Evolutionary conservation across 2,329 filamentous ascomycete genomes (phyloP).

Genomic region (Stagonosporopsis rhizophila): DNA sequence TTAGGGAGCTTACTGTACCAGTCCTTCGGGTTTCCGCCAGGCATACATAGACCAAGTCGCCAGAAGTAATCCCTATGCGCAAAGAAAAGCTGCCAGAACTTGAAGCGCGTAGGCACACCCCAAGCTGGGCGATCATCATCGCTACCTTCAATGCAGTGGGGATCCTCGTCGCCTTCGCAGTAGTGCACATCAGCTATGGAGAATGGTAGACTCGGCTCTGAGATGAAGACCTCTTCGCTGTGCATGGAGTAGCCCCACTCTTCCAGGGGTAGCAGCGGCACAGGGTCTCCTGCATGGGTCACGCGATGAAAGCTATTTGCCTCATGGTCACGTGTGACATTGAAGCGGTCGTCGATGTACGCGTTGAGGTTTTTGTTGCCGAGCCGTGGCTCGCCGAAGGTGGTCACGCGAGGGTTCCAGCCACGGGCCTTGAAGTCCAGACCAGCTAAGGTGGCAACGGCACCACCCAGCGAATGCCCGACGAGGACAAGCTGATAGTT

Average conservation of each 20-base stretch:
- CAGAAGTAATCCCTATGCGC: conserved; percentile 97
- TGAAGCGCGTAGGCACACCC: conserved; percentile 64
- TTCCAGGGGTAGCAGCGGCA: conserved; percentile 81
- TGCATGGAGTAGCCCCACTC: conserved; percentile 92
- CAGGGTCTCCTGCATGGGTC: conserved; percentile 86
- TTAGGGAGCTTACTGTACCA: conserved; percentile 62
- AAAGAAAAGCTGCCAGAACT: conserved; percentile 92
- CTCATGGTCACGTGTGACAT: conserved; percentile 29
- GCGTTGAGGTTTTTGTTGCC: conserved; percentile 62
- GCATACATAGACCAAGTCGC: conserved; percentile 87
- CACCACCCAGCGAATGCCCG: conserved; percentile 91
- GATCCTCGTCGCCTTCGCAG: conserved; percentile 76
- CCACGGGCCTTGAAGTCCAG: conserved; percentile 81
- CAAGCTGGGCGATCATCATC: conserved; percentile 36
- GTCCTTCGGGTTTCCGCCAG: conserved; percentile 74
- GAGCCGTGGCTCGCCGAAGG: conserved; percentile 84
- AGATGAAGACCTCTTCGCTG: conserved; percentile 86
- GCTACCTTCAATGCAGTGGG: conserved; percentile 71
- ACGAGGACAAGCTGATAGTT: conserved; percentile 78
- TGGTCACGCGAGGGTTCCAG: conserved; percentile 80
- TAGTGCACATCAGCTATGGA: conserved; percentile 70
- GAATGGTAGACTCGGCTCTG: conserved; percentile 73
- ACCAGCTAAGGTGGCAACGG: conserved; percentile 85
- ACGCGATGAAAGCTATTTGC: conserved; percentile 71
- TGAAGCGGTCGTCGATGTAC: conserved; percentile 64